Evolutionary conservation across 495 filamentous ascomycete species (phyloP), one percentile per base, ranked within the genome.

Genomic region (Penicillium robsamsonii): DNA sequence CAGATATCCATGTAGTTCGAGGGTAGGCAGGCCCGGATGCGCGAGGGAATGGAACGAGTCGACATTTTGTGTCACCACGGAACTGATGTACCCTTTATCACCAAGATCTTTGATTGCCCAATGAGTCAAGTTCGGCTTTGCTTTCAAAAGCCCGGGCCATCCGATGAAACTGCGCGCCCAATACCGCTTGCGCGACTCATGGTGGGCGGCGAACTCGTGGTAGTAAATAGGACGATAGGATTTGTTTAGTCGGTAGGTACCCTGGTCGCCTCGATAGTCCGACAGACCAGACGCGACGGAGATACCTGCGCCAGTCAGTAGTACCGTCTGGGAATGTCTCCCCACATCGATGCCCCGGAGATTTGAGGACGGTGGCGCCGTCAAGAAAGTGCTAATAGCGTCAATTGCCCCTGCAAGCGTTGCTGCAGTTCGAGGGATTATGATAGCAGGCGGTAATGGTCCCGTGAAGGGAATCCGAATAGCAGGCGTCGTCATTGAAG

Each of bases 81-180:
- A 84, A 48, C 81, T 83, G 12, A 96, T 72, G 47, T 90, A 67
- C 0, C 91, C 93, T 64, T 91, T 78, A 22, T 81, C 68, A 8
- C 84, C 86, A 42, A 98, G 71, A 53, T 84, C 75, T 38, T 80
- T 75, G 29, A 97, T 81, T 5, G 94, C 91, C 61, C 78, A 75
- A 71, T 98, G 94, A 2, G 85, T 87, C 2, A 76, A 68, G 65
- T 97, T 98, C 3, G 94, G 92, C 63, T 78, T 81, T 17, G 90
- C 90, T 44, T 84, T 86, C 60, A 87, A 68, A 61, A 97, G 75
- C 18, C 80, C 88, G 15, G 88, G 84, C 92, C 92, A 98, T 11
- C 94, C 94, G 20, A 98, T 76, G 67, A 92, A 98, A 70, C 90
- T 95, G 13, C 94, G 78, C 6, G 94, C 93, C 93, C 93, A 98